Evolutionary conservation across 2,329 filamentous ascomycete genomes (phyloP), one percentile per base, ranked within the genome.

Genomic region (Fusarium haematococcum): DNA sequence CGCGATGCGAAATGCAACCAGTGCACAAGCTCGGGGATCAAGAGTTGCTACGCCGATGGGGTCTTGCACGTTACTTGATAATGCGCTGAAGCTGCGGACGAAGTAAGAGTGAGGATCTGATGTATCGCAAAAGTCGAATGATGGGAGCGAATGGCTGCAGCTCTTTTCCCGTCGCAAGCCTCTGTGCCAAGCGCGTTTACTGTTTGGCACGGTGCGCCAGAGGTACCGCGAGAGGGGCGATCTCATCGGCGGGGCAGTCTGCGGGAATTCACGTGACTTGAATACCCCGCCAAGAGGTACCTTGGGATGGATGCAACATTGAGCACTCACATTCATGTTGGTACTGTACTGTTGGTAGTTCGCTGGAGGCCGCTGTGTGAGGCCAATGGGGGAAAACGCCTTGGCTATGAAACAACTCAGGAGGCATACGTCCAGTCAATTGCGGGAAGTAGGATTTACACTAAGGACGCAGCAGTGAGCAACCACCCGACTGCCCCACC

Each of bases 151-250:
- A 52, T 52, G 27, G 48, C 48, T 52, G 48, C 48, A 52, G 48
- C 48, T 8, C 48, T 30, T 52, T 52, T 52, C 48, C 48, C 11
- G 27, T 52, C 25, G n/a, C 48, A 50, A 50, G 45, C 45, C 45
- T 50, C 45, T 11, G 45, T 52, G 48, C 27, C 18, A 52, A 52
- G 48, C 48, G 48, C 27, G 39, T 39, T 68, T 52, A n/a, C 27
- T n/a, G 39, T 43, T 65, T 32, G 48, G 20, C 48, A 52, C 41
- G 35, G 61, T 63, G 27, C 58, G 48, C 48, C 48, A 39, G 58
- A 54, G 50, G 50, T 67, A 52, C 54, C 41, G 61, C 68, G 20
- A 13, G 35, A 43, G 63, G 35, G 58, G 58, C 41, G 45, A 59
- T 52, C 48, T 11, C 48, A 27, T 35, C 41, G 56, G 67, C 14